These are phyloP conservation scores for Nakazawaea siamensis DNA, from an alignment of 805 yeast species.

Conservation along the genomic window DNA sequence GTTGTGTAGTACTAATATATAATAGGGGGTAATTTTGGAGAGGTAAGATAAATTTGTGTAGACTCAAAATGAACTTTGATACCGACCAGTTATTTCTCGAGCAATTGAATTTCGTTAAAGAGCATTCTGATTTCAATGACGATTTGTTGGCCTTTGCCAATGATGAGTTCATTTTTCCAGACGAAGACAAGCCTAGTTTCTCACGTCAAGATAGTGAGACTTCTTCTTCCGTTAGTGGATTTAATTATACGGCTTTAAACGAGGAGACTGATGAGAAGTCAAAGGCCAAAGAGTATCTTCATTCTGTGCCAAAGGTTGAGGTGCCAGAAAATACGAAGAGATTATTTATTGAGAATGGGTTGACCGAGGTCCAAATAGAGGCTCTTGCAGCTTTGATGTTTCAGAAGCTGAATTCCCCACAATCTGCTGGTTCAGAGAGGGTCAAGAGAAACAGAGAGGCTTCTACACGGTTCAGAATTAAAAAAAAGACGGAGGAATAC, in stretches of 20 bases:
- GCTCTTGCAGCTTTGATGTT: slow-evolving; percentile 67
- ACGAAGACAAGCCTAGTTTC: slow-evolving; percentile 73
- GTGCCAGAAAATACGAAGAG: slow-evolving; percentile 69
- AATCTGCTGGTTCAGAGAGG: slow-evolving; percentile 25
- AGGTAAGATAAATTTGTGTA: no score
- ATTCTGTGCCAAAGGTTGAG: slow-evolving; percentile 47
- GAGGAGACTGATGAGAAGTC: slow-evolving; percentile 10
- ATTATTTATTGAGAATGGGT: slow-evolving; percentile 57
- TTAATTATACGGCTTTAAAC: no score
- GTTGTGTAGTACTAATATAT: no score
- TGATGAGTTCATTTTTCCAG: slow-evolving; percentile 72
- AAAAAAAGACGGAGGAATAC: slow-evolving; percentile 86
- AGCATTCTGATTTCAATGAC: slow-evolving; percentile 26
- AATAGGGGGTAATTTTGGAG: no score
- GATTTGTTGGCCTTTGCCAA: slow-evolving; percentile 80
- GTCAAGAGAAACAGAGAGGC: slow-evolving; percentile 89
- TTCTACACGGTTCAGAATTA: slow-evolving; percentile 84
- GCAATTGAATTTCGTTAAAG: slow-evolving; percentile 5
- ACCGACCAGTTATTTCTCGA: slow-evolving; percentile 3
- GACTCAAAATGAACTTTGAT: no score
- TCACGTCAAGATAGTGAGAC: no score
- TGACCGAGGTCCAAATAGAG: slow-evolving; percentile 61
- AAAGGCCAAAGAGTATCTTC: slow-evolving; percentile 10
- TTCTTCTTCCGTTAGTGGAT: no score
- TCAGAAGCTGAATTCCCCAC: not conserved